A percentile compares a stretch with the other conserved stretches of the same genome.
Conservation (phyloP, 108 stramenopile species). For the Pseudonitzschia pungens region DNA sequence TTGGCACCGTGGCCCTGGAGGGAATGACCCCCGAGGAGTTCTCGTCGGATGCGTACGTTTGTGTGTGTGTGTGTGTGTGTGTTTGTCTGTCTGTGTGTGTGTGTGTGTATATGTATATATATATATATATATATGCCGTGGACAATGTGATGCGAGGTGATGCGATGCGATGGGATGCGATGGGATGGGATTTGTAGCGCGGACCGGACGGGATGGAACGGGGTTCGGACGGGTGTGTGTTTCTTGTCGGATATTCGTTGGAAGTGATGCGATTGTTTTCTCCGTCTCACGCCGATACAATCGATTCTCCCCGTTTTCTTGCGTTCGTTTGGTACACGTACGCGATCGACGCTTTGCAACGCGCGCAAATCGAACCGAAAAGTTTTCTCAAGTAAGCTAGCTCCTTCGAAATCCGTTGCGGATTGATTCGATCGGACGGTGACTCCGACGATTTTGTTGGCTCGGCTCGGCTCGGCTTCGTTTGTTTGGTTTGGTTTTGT, state of each 20-base stretch:
- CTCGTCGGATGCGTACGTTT: conserved; percentile 46
- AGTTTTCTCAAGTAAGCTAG: conserved; percentile 16
- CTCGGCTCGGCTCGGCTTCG: not conserved
- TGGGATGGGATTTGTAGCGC: too few species aligned
- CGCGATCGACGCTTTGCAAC: not conserved
- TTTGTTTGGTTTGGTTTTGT: too few species aligned
- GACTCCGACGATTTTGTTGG: not conserved
- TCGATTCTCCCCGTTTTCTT: not conserved
- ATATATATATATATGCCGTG: too few species aligned
- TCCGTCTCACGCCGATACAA: too few species aligned
- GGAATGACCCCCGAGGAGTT: conserved; percentile 76
- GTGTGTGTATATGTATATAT: too few species aligned
- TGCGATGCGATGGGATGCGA: too few species aligned
- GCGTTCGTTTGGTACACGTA: not conserved
- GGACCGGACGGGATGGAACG: too few species aligned
- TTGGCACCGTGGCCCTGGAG: conserved; percentile 68
- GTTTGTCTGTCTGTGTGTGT: not conserved
- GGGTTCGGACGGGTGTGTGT: too few species aligned
- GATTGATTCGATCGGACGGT: not conserved
- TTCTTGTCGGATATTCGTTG: too few species aligned
- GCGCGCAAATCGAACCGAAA: not conserved
- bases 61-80: not conserved
- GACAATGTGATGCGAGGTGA: too few species aligned
- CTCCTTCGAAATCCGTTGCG: too few species aligned
- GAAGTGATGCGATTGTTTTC: too few species aligned